Percentiles rank a stretch among this genome's conserved stretches.
phyloP scores from a whole-genome alignment of 805 yeast genomes.

The Ogataea pini region DNA sequence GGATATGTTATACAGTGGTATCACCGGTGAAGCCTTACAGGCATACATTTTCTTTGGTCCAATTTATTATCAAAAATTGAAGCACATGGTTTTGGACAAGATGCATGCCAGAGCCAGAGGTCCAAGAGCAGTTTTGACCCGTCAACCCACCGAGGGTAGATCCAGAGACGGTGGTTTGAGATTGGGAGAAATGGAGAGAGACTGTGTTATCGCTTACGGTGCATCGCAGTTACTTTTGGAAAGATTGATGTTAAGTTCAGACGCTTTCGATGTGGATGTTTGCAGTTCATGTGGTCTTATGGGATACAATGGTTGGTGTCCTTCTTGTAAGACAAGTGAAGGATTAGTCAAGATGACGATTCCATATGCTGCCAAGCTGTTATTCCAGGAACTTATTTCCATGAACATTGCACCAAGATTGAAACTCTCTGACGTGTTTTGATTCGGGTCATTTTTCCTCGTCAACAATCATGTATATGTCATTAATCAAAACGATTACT shows the following conservation, averaged over 20 bases:
- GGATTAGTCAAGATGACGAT: constrained; percentile 89
- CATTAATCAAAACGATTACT: not conserved
- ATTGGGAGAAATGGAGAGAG: constrained; percentile 99
- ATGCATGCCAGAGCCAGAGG: constrained; percentile 99
- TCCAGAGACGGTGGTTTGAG: constrained; percentile 98
- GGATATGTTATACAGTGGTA: constrained; percentile 96
- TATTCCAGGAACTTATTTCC: constrained; percentile 96
- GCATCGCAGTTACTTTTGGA: constrained; percentile 93
- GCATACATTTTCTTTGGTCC: constrained; percentile 99
- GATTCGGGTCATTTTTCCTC: constrained; percentile 5
- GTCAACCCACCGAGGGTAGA: constrained; percentile 99
- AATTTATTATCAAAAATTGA: constrained; percentile 94
- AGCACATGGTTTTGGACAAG: constrained; percentile 98
- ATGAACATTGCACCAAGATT: constrained; percentile 98
- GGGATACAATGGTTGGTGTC: constrained; percentile 98
- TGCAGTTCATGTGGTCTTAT: constrained; percentile 93
- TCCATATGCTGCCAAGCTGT: constrained; percentile 97
- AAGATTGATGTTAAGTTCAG: constrained; percentile 94
- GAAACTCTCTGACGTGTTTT: constrained; percentile 83
- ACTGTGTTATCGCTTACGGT: constrained; percentile 98
- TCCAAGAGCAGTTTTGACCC: constrained; percentile 94
- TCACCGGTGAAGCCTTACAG: constrained; percentile 95
- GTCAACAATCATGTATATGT: constrained; percentile 12
- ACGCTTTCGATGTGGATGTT: constrained; percentile 95
- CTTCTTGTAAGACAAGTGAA: constrained; percentile 90